Percentiles rank a stretch among this genome's conserved stretches.
phyloP scores from a whole-genome alignment of 768 basidiomycete genomes.

The Russula olivacea region DNA sequence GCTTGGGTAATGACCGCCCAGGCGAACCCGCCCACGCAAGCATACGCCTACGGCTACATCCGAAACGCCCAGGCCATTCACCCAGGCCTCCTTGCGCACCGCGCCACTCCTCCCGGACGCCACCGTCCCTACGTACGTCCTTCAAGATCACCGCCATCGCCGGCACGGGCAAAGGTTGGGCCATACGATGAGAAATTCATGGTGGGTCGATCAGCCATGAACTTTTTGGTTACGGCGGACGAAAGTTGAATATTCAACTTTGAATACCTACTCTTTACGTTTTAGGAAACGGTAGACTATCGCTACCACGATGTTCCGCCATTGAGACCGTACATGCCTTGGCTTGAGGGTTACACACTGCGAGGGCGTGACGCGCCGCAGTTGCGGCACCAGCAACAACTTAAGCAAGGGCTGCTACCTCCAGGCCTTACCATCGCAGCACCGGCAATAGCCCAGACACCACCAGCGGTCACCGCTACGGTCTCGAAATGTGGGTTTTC shows the following conservation, averaged over 20 bases:
- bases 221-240: background rate
- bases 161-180: background rate
- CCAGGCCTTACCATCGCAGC: background rate
- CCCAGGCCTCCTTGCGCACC: background rate
- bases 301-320: constrained; percentile 4
- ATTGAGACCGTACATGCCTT: constrained; percentile 2
- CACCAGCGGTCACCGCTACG: background rate
- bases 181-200: background rate
- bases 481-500: background rate
- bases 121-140: background rate
- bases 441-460: background rate
- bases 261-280: background rate
- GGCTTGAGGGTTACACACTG: background rate
- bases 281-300: constrained; percentile 18
- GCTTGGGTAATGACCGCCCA: constrained; percentile 19
- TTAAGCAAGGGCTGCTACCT: background rate
- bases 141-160: background rate
- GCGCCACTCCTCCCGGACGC: background rate
- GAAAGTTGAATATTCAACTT: background rate
- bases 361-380: background rate
- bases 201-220: background rate
- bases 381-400: background rate
- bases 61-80: background rate
- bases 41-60: constrained; percentile 14
- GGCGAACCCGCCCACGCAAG: constrained; percentile 5